Percentiles rank a stretch among this genome's conserved stretches.
Conservation (phyloP, 805 yeast species). For the Candida silvatica region DNA sequence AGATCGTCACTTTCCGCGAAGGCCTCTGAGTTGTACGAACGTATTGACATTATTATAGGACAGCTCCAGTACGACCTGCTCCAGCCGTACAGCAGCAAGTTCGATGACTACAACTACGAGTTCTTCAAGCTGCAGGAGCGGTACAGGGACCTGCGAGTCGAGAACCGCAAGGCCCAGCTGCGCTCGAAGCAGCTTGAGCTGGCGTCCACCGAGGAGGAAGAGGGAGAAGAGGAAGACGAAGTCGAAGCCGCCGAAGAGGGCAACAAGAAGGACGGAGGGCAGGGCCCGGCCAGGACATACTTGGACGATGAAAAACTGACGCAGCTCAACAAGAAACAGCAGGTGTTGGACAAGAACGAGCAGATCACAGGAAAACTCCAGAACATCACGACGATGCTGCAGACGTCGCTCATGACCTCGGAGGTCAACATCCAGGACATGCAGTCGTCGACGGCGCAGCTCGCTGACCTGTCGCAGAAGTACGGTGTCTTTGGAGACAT, state of each 20-base stretch:
- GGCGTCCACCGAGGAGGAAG: constrained; percentile 6
- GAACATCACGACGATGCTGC: constrained; percentile 37
- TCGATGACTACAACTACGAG: constrained; percentile 6
- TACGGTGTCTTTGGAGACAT: constrained; percentile 33
- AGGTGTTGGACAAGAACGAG: constrained; percentile 36
- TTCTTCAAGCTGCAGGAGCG: constrained; percentile 15
- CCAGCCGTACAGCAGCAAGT: constrained; percentile 4
- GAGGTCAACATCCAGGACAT: constrained; percentile 41
- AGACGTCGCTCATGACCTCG: constrained; percentile 40
- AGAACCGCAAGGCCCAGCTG: constrained; percentile 21
- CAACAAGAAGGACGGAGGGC: constrained; percentile 11
- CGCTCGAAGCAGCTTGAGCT: constrained; percentile 15
- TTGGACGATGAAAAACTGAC: constrained; percentile 19
- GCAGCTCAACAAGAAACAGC: constrained; percentile 28
- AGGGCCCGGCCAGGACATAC: constrained; percentile 10
- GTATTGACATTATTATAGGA: constrained; percentile 10
- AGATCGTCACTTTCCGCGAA: constrained; percentile 3
- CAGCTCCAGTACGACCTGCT: constrained; percentile 7
- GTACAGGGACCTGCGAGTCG: constrained; percentile 16
- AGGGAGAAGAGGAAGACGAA: constrained; percentile 2
- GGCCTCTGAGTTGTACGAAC: constrained; percentile 13
- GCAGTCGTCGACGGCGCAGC: constrained; percentile 35
- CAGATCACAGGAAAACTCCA: constrained; percentile 39
- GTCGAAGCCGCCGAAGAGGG: neutral
- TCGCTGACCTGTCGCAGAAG: constrained; percentile 31